Evolutionary conservation across 768 basidiomycete species (phyloP), one percentile per base, ranked within the genome.

Genomic region (Rhodosporidiobolus odoratus): DNA sequence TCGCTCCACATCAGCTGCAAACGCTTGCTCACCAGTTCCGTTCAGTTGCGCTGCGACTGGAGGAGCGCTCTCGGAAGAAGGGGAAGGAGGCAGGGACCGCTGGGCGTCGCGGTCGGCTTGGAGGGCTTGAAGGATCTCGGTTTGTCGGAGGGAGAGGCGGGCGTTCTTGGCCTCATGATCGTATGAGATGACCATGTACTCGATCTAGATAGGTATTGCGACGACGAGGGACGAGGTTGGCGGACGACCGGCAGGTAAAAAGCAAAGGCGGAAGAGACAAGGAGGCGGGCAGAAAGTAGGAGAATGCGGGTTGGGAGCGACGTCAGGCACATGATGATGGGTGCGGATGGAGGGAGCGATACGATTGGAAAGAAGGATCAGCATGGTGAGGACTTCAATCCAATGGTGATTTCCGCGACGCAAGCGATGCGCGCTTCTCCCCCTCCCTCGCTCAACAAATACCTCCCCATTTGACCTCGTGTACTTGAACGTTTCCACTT

Each of bases 181-280:
- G 79, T 95, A 89, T 16, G 87, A 83, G 66, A 97, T 83, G 71
- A 98, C 89, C 88, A 98, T 91, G 79, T 98, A 98, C 79, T 99
- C 96, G 75, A 99, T 84, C 94, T 96, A 77, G 56, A 2, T 34
- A 43, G n/a, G 59, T 23, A 27, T 17, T 15, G 38, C 27, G 10
- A 4, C 1, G 17, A 9, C 1, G 16, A 5, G 21, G 4, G 32
- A 27, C 75, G 32, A 72, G 58, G 56, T 35, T 19, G 32, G 52
- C 6, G 27, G 30, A 27, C 32, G 37, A 45, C 10, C 19, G 16
- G 57, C 10, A 27, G 57, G 13, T 13, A 12, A 32, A 21, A 19
- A 2, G 43, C 25, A n/a, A 21, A 37, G 25, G 25, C 8, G 57
- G 57, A 17, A 58, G 38, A 10, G 32, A 30, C 8, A 35, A 19